Base-by-base conservation (phyloP, 2,329 filamentous ascomycete species). In the Hypoxylon sp. region DNA sequence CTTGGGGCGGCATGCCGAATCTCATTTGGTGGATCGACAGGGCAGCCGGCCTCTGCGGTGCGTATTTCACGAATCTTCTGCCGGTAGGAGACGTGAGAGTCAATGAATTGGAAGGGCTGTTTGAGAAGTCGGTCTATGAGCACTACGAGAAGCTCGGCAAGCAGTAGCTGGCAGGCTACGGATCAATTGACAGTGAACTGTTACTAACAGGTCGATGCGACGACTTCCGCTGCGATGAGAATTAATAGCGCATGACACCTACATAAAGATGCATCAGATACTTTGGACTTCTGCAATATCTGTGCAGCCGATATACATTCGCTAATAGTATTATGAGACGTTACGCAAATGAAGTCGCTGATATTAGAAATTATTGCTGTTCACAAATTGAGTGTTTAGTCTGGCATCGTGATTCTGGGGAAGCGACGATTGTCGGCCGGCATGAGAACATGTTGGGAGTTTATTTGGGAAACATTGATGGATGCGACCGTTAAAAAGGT, bases 11-110 rank as follows among this genome's bases (percentile, higher is more conserved):
- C 8, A 13, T 71, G 53, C 69, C 67, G 21, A 68, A 70, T 31
- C 21, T 69, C 46, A 71, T 67, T 29, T 71, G 67, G 69, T 69
- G 60, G 64, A 55, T 72, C 6, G 64, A 70, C 31, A 62, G 58
- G 44, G 51, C 52, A 15, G 27, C 51, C 3, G 69, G 67, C 6
- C 51, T 71, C 13, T 71, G 67, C 32, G 69, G 67, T 6, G 53
- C 67, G 3, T 37, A 62, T 11, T 67, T 71, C 52, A 65, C 57
- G 2, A 61, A 54, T 15, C 24, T 65, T 3, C 4, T 69, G 17
- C 63, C 61, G 19, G 19, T 42, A 21, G 63, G 63, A n/a, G 69
- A 69, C 10, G 52, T 31, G 7, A 53, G 58, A 21, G 42, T 54
- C 1, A 35, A 21, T 19, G 42, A 63, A 17, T 24, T 71, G 50